Base-by-base conservation (phyloP, 2,329 filamentous ascomycete species). In the Aspergillus sp. region DNA sequence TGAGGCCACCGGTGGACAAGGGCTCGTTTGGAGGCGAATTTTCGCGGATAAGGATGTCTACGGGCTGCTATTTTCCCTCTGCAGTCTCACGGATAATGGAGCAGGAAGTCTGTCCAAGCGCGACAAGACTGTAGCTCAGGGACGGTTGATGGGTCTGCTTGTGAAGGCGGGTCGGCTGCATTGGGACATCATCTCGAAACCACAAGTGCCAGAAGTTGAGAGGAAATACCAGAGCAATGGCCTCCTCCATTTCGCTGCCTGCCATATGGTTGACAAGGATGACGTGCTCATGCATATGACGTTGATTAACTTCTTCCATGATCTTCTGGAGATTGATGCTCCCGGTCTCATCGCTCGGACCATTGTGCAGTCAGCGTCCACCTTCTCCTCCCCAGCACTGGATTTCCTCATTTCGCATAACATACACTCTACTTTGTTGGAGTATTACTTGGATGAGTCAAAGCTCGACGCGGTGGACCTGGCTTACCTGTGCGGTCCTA, bases 241-340 rank as follows among this genome's bases (percentile, higher is more conserved):
- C 48, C 70, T 88, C 8, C 74, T 88, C 2, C 81, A 86, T 36
- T 88, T 86, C 59, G 82, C 81, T 5, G 75, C 82, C 3, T 71
- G 78, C 52, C 76, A 79, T 44, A 87, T 87, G 84, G 81, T 87
- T 2, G 81, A 88, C 62, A 77, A 74, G 49, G 80, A 80, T 32
- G 85, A 88, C 67, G 78, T 87, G 3, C 73, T 88, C 51, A 84
- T 87, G 83, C 81, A 86, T 63, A 82, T 85, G 74, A 84, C 82
- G 5, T 73, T 86, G 44, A 75, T 88, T 61, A 81, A 84, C 62
- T 87, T 87, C 70, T 85, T 80, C 68, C 77, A 80, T 19, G 79
- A 83, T n/a, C 71, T 87, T 2, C 75, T 88, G 30, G 75, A 75
- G 32, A 78, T 79, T 2, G 74, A 73, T 54, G 71, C 73, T 8